Evolutionary conservation across 2,329 filamentous ascomycete genomes (phyloP).

Genomic region (Alternaria ventricosa): DNA sequence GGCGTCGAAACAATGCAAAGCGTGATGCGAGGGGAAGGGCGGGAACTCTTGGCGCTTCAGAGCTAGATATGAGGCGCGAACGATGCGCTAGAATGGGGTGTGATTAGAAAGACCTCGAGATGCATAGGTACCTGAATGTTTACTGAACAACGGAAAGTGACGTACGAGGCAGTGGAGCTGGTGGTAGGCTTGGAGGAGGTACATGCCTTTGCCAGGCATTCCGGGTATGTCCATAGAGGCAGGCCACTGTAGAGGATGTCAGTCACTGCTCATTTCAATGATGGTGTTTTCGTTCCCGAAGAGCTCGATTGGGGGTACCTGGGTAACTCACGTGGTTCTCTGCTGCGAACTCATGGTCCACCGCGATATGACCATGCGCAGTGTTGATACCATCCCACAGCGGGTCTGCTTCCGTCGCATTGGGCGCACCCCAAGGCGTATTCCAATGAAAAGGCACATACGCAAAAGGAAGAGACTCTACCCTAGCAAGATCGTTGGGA

Average conservation of each 20-base stretch:
- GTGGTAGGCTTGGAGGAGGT: slow-evolving; percentile 27
- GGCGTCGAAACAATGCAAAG: slow-evolving; percentile 23
- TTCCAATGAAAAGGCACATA: slow-evolving; percentile 8
- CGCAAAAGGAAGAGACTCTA: neutral
- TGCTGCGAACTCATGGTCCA: slow-evolving; percentile 31
- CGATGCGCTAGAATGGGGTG: neutral
- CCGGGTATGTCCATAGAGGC: slow-evolving; percentile 7
- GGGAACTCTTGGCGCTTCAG: slow-evolving; percentile 3
- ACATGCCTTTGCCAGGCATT: slow-evolving; percentile 12
- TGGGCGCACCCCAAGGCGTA: slow-evolving; percentile 10
- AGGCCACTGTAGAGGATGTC: slow-evolving; percentile 2
- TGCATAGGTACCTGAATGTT: neutral
- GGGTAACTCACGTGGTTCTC: slow-evolving; percentile 17
- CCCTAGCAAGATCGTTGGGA: neutral
- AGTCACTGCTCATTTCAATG: neutral
- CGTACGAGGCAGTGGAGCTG: slow-evolving; percentile 25
- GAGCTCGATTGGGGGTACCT: no score
- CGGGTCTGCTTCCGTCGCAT: slow-evolving; percentile 20
- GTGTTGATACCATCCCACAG: slow-evolving; percentile 34
- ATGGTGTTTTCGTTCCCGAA: neutral
- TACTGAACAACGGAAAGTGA: neutral
- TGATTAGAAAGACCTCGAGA: neutral
- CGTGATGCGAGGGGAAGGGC: slow-evolving; percentile 6
- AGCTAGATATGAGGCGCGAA: slow-evolving; percentile 5
- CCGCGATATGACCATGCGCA: slow-evolving; percentile 35